phyloP scores from a whole-genome alignment of 2,329 filamentous ascomycete species.

The Fonsecaea monophora region DNA sequence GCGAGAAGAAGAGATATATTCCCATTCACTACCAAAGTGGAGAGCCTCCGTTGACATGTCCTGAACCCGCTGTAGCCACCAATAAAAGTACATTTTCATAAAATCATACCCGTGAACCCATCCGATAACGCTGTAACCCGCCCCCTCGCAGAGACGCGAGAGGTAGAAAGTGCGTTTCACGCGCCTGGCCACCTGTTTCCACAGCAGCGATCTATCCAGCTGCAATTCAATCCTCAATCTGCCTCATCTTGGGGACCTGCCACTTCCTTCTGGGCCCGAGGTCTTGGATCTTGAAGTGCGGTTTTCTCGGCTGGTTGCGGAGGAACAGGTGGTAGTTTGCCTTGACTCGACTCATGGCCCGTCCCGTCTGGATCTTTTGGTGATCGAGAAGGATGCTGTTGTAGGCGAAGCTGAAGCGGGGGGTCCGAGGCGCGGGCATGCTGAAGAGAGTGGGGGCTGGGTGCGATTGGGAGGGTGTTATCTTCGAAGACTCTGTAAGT shows the following conservation, averaged over 20 bases:
- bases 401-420: conserved; percentile 37
- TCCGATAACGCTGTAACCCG: not conserved
- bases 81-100: conserved; percentile 10
- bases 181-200: not conserved
- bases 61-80: conserved; percentile 6
- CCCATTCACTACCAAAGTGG: conserved; percentile 24
- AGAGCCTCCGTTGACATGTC: conserved; percentile 12
- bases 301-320: conserved; percentile 37
- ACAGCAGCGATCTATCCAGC: not conserved
- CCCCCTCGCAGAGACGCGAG: not conserved
- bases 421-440: conserved; percentile 14
- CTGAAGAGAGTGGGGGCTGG: not conserved
- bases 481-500: not conserved
- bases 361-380: conserved; percentile 35
- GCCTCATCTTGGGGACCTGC: conserved; percentile 35
- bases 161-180: not conserved
- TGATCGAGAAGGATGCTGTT: conserved; percentile 39
- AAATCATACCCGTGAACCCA: not conserved
- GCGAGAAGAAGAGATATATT: conserved; percentile 19
- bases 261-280: conserved; percentile 31
- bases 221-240: conserved; percentile 25
- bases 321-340: conserved; percentile 41
- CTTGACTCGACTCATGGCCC: conserved; percentile 35
- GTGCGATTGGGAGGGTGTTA: not conserved
- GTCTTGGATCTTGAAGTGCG: conserved; percentile 29